Percentiles rank a stretch among this genome's conserved stretches.
Evolutionary conservation across 2,329 filamentous ascomycete genomes (phyloP).

Genomic region (Madurella fahalii): DNA sequence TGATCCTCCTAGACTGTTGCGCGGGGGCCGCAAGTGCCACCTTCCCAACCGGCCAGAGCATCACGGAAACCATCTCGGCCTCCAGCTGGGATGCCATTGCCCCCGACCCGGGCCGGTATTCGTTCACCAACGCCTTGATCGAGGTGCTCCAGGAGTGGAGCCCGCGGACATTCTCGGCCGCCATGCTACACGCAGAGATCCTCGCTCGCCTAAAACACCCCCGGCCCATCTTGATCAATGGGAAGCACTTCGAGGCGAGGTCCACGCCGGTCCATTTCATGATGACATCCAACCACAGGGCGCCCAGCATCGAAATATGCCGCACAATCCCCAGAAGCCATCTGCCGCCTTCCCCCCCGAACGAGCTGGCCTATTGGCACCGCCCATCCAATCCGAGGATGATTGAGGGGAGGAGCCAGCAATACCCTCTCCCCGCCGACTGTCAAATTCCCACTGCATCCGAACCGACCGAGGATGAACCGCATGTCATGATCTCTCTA

Average conservation of each 20-base stretch:
- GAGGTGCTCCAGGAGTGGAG: conserved; percentile 57
- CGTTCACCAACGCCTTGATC: conserved; percentile 56
- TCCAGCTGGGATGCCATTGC: conserved; percentile 60
- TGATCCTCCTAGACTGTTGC: conserved; percentile 58
- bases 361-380: conserved; percentile 14
- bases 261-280: conserved; percentile 60
- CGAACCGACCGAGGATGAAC: conserved; percentile 52
- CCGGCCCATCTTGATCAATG: conserved; percentile 53
- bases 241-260: conserved; percentile 53
- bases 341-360: conserved; percentile 36
- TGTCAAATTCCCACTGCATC: conserved; percentile 21
- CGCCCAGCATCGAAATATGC: conserved; percentile 54
- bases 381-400: conserved; percentile 6
- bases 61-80: conserved; percentile 59
- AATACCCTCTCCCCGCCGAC: conserved; percentile 11
- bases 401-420: conserved; percentile 14
- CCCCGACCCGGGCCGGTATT: conserved; percentile 55
- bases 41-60: conserved; percentile 54
- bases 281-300: conserved; percentile 58
- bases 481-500: conserved; percentile 58
- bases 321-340: conserved; percentile 34
- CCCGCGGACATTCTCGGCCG: conserved; percentile 51
- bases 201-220: conserved; percentile 58
- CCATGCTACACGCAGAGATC: conserved; percentile 58
- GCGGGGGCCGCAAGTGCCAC: conserved; percentile 57